Base-by-base conservation (phyloP, 2,329 filamentous ascomycete species). In the Fusarium solani-melongenae region DNA sequence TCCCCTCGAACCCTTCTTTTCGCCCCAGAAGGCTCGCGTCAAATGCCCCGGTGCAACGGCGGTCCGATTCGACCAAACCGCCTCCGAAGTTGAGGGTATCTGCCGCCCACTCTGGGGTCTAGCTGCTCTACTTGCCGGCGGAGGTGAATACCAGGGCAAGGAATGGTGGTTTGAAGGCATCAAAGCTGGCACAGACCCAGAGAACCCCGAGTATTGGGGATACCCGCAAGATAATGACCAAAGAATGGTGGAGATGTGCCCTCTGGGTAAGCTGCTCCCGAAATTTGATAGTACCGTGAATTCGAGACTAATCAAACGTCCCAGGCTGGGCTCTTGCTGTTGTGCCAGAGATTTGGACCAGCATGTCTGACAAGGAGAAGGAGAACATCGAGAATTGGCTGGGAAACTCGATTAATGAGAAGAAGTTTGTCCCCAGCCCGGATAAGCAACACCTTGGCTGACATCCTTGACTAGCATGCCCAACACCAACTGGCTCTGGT, bases 231-330 rank as follows among this genome's bases (percentile, higher is more conserved):
- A 95, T 78, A 91, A 92, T 66, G 93, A 95, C 78, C 93, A 95
- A 84, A 86, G 93, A 29, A 95, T 95, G 93, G 93, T 95, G 3
- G 93, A 96, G 80, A 94, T 94, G 87, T 95, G 93, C 78, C 93
- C 93, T 1, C 86, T 95, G 67, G 93, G 86, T 86, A 79, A 69
- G 78, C 39, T 15, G 2, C 1, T 6, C 5, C 11, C 1, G 24
- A 38, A n/a, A 5, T 11, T 11, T 27, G 5, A 58, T 49, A n/a
- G 46, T 7, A n/a, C n/a, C 5, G 11, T 22, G 24, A 6, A 15
- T 24, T 33, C 29, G 51, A n/a, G 20, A 24, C 67, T 74, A 27
- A 75, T 33, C 6, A 27, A 61, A 17, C 11, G 17, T 41, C 17
- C 12, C 36, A 86, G 86, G 93, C 1, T 95, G 91, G 77, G 90